Evolutionary conservation across 1,284 basidiomycete genomes (phyloP), one percentile per base, ranked within the genome.

Genomic region (Golubevia sp.): DNA sequence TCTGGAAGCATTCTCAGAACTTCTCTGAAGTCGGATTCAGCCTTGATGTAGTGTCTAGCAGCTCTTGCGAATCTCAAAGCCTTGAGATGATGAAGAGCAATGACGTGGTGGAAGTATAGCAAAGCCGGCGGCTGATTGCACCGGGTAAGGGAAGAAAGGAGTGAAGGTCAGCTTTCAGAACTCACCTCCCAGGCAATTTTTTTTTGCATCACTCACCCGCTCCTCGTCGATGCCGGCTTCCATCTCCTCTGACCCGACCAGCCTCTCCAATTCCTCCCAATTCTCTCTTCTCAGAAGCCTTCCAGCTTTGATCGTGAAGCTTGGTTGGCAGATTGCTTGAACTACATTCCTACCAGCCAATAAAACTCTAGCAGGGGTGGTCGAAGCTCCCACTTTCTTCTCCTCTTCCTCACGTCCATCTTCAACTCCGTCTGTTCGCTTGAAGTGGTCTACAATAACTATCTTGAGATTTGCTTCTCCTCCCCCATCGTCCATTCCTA

Each of bases 301-400:
- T 24, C 25, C 44, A n/a, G 58, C 66, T 20, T 27, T 25, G 25
- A 38, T 38, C 8, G 60, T 18, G 4, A 50, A 27, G 5, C 55
- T 48, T 5, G 44, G 38, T 26, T 54, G 55, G 18, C 20, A 26
- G 34, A 67, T 27, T 49, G 48, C 26, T 34, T 67, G 66, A 24
- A 67, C 58, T 15, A 59, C 62, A 57, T 67, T 65, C 27, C 58
- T 58, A 56, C 48, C 65, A 38, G 25, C 58, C 50, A 56, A 64
- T 64, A 30, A 11, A 30, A 49, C 15, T 44, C 18, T 52, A 23
- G 38, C 27, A 15, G 24, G 51, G n/a, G 27, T 53, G 24, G 27
- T 25, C 20, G 24, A 30, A 13, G 51, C 13, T 15, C 24, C 24
- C n/a, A 13, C 13, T 11, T 13, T 30, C 51, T 25, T 25, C 51